A percentile compares a stretch with the other conserved stretches of the same genome.
Evolutionary conservation across 306 rosid species (phyloP).

Genomic region (Cicer judaicum): DNA sequence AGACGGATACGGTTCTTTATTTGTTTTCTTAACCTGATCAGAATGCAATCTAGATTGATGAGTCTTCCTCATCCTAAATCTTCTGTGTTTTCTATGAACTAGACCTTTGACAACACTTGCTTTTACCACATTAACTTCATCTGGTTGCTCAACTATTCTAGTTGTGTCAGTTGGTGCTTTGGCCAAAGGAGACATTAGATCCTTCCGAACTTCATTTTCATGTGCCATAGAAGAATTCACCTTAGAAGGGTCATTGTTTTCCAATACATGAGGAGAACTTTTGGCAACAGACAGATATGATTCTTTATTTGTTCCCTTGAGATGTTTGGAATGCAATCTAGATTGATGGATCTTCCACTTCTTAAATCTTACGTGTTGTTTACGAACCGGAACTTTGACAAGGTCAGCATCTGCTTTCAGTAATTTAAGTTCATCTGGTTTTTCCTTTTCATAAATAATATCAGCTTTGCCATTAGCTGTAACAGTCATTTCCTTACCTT

Average conservation of each 20-base stretch:
- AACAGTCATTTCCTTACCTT: slow-evolving; percentile 47
- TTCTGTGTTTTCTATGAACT: slow-evolving; percentile 51
- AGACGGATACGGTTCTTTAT: slow-evolving; percentile 43
- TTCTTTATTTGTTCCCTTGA: slow-evolving; percentile 44
- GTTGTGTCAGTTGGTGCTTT: slow-evolving; percentile 40
- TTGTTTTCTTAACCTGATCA: slow-evolving; percentile 47
- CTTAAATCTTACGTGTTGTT: slow-evolving; percentile 48
- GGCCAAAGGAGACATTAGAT: slow-evolving; percentile 40
- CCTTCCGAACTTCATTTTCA: slow-evolving; percentile 52
- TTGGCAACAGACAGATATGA: slow-evolving; percentile 42
- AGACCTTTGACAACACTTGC: slow-evolving; percentile 34
- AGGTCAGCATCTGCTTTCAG: slow-evolving; percentile 43
- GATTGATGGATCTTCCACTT: slow-evolving; percentile 41
- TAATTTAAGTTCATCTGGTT: slow-evolving; percentile 49
- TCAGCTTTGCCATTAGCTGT: slow-evolving; percentile 46
- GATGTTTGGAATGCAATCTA: slow-evolving; percentile 42
- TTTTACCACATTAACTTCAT: slow-evolving; percentile 39
- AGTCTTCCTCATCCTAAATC: slow-evolving; percentile 41
- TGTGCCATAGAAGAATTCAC: slow-evolving; percentile 41
- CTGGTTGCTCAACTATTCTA: slow-evolving; percentile 47
- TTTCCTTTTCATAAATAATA: slow-evolving; percentile 43
- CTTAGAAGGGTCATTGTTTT: slow-evolving; percentile 43
- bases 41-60: slow-evolving; percentile 41
- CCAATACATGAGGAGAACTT: slow-evolving; percentile 43
- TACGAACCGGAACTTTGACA: slow-evolving; percentile 29